A percentile compares a stretch with the other conserved stretches of the same genome.
Conservation (phyloP, 2,329 filamentous ascomycete genomes). For the Blastomyces emzantsi region DNA sequence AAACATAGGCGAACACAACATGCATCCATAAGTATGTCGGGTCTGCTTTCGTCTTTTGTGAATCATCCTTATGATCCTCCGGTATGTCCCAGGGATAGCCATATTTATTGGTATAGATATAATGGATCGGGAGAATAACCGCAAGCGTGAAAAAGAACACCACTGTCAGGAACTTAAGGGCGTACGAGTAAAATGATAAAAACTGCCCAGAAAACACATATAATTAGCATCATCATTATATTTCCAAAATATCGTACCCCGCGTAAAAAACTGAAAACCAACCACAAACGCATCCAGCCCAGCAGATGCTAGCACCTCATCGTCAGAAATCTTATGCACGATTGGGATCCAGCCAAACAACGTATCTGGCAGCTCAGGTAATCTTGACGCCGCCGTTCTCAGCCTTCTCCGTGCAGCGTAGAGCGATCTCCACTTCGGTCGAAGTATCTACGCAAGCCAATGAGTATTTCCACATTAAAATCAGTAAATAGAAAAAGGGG, state of each 20-base stretch:
- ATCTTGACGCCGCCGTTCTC: constrained; percentile 51
- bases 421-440: constrained; percentile 82
- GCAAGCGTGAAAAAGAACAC: constrained; percentile 73
- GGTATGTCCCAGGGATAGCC: constrained; percentile 28
- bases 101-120: constrained; percentile 47
- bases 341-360: constrained; percentile 91
- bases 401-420: constrained; percentile 83
- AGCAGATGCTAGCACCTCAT: constrained; percentile 80
- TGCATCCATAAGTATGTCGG: constrained; percentile 78
- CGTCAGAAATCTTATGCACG: constrained; percentile 74
- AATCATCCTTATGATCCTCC: constrained; percentile 20
- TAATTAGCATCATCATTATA: constrained; percentile 9
- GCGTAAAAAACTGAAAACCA: constrained; percentile 25
- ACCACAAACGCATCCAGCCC: constrained; percentile 92
- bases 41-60: constrained; percentile 27
- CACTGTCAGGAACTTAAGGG: constrained; percentile 68
- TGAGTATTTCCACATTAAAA: background rate
- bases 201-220: constrained; percentile 45
- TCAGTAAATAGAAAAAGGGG: background rate
- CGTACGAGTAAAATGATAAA: constrained; percentile 91
- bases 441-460: constrained; percentile 53
- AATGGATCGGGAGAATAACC: constrained; percentile 80
- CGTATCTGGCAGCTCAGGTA: constrained; percentile 73
- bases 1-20: constrained; percentile 88
- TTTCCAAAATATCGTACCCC: background rate